Base-by-base conservation (phyloP, 805 yeast genomes). In the Hemisphaericaspora nanyangensis region DNA sequence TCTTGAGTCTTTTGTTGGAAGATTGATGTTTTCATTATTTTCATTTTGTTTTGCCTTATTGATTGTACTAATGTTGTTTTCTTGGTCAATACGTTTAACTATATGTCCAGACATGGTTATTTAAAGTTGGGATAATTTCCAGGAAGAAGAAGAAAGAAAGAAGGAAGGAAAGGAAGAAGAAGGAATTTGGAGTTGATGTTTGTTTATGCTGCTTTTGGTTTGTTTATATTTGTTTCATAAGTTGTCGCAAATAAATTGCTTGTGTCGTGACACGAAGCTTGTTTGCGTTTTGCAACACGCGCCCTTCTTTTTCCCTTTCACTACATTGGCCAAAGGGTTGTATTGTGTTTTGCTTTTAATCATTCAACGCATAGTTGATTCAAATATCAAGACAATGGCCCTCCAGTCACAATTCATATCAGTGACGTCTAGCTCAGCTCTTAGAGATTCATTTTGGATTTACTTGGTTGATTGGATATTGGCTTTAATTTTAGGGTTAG, bases 391-490 rank as follows among this genome's bases (percentile, higher is more conserved):
- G 26, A 22, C 8, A 5, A 61, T 61, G 64, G 60, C 55, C 34
- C 47, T 57, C 25, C 51, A 50, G 27, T 47, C 55, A 26, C 51
- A 51, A 35, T 59, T 53, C 40, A 48, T 59, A n/a, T 44, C 58
- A 22, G 61, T 54, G 29, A 40, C 55, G 12, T 50, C 55, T 25
- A 42, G 45, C 35, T 45, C 56, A 10, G 48, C 48, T 24, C 46
- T 43, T 24, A 49, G 44, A 37, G 56, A 56, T 28, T 58, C 69
- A 16, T 49, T 61, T 31, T 65, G 71, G 95, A 87, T 86, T 17
- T 91, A 90, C 60, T 65, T 90, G 46, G 82, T 80, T 13, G 89
- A 87, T 56, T 88, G 96, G 95, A 61, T 85, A 24, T 64, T 89
- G 42, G 73, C 83, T 3, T 71, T 85, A 22, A 60, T 83, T 12